Percentiles rank a stretch among this genome's conserved stretches.
Conservation (phyloP, 139 green algal genomes). For the Micractinium sp. region DNA sequence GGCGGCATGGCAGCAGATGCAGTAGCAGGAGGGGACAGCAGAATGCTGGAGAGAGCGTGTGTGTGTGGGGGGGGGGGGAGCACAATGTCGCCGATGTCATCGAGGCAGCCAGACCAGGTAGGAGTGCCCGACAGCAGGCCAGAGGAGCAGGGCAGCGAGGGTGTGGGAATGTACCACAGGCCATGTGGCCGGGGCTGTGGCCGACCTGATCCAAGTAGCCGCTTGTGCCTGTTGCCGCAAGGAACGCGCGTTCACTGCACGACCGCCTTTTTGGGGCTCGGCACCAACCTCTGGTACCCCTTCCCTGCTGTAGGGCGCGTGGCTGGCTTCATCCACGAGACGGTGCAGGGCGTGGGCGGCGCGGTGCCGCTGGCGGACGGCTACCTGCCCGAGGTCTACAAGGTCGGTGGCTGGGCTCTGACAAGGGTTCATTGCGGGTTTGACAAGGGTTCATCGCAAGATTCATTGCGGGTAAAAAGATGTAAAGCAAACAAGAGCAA, state of each 20-base stretch:
- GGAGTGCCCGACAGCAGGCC: too few species aligned
- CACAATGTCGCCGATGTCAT: not conserved
- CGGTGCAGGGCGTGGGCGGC: constrained; percentile 95
- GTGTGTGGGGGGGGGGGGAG: not conserved
- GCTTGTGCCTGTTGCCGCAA: too few species aligned
- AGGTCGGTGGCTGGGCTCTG: constrained; percentile 60
- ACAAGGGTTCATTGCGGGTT: too few species aligned
- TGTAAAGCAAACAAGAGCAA: too few species aligned
- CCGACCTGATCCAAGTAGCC: too few species aligned
- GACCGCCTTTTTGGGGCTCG: not conserved
- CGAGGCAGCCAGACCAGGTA: too few species aligned
- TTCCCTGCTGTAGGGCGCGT: constrained; percentile 55
- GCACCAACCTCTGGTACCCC: not conserved
- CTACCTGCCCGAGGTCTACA: constrained; percentile 91
- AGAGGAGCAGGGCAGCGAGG: too few species aligned
- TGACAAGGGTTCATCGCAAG: too few species aligned
- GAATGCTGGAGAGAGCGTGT: not conserved
- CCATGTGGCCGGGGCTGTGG: too few species aligned
- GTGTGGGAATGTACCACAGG: too few species aligned
- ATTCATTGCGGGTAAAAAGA: too few species aligned
- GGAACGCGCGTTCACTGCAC: not conserved
- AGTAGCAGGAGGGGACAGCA: not conserved
- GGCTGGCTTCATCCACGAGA: constrained; percentile 93
- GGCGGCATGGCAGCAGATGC: not conserved
- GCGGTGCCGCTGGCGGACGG: constrained; percentile 80